Conservation (phyloP, 768 basidiomycete genomes). For the Postia placenta region DNA sequence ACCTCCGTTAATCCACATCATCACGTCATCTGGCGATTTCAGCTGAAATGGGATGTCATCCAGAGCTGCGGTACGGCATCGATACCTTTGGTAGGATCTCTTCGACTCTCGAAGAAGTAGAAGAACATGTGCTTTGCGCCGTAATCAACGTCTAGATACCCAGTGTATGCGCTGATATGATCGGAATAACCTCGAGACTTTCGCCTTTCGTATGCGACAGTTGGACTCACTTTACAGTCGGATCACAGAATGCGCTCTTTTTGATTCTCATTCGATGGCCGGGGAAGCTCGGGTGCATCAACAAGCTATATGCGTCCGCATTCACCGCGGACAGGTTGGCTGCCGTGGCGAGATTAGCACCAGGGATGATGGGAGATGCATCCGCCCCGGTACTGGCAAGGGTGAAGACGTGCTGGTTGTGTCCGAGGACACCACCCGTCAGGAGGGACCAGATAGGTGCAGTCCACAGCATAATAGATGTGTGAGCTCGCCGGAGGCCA, state of each 20-base stretch:
- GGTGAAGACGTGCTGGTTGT: no score
- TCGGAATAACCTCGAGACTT: no score
- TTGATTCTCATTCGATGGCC: conserved; percentile 51
- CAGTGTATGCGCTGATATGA: conserved; percentile 40
- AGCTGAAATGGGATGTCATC: neutral
- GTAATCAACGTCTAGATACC: conserved; percentile 40
- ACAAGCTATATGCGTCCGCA: conserved; percentile 14
- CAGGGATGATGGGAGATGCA: no score
- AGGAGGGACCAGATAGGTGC: no score
- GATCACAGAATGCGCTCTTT: conserved; percentile 55
- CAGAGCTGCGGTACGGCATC: neutral
- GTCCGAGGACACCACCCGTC: no score
- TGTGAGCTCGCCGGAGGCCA: no score
- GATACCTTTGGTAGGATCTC: conserved; percentile 34
- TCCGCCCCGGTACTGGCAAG: no score
- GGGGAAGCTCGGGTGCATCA: conserved; percentile 42
- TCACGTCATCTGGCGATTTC: conserved; percentile 44
- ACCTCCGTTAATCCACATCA: conserved; percentile 71
- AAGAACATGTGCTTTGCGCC: conserved; percentile 51
- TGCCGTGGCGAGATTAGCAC: neutral
- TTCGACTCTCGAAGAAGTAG: conserved; percentile 56
- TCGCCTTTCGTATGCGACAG: no score
- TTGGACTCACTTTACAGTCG: no score
- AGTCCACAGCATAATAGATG: no score
- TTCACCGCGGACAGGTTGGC: neutral